Percentiles rank a stretch among this genome's conserved stretches.
These are phyloP conservation scores for Colletotrichum falcatum DNA, from an alignment of 2,329 filamentous ascomycete species.

Conservation along the genomic window DNA sequence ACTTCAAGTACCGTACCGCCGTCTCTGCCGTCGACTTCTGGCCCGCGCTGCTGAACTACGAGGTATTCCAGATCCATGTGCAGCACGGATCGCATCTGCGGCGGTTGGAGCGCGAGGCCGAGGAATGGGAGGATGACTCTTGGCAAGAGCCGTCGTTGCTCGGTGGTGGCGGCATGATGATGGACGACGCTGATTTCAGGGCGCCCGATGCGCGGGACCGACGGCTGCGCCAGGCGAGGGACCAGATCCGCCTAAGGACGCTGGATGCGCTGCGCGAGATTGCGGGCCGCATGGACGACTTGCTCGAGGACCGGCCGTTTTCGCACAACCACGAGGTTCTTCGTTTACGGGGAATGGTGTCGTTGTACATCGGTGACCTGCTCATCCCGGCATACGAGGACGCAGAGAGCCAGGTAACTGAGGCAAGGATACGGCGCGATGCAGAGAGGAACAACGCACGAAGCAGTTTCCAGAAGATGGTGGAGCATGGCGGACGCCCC, in stretches of 20 bases:
- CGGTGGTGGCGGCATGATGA: constrained; percentile 39
- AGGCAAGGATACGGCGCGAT: constrained; percentile 42
- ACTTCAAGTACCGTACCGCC: constrained; percentile 67
- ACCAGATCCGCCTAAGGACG: constrained; percentile 62
- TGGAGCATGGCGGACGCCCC: constrained; percentile 47
- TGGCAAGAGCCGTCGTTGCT: constrained; percentile 23
- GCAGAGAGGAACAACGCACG: constrained; percentile 52
- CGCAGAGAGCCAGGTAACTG: constrained; percentile 47
- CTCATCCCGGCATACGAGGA: constrained; percentile 55
- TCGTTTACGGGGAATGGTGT: constrained; percentile 78
- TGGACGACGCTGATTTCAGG: constrained; percentile 44
- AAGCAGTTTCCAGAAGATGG: constrained; percentile 53
- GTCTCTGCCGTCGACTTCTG: constrained; percentile 82
- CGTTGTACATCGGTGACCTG: constrained; percentile 81
- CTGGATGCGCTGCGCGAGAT: constrained; percentile 71
- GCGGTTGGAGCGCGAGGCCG: constrained; percentile 49
- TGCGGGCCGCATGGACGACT: constrained; percentile 75
- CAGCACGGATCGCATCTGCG: constrained; percentile 63
- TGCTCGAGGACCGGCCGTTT: constrained; percentile 78
- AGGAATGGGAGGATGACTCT: constrained; percentile 47
- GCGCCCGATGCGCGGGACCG: constrained; percentile 41
- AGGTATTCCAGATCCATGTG: constrained; percentile 80
- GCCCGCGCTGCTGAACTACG: constrained; percentile 82
- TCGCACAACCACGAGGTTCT: constrained; percentile 75
- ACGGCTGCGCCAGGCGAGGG: constrained; percentile 49